A percentile compares a stretch with the other conserved stretches of the same genome.
Evolutionary conservation across 352 stramenopile species (phyloP).

Genomic region (Plasmopara viticola): DNA sequence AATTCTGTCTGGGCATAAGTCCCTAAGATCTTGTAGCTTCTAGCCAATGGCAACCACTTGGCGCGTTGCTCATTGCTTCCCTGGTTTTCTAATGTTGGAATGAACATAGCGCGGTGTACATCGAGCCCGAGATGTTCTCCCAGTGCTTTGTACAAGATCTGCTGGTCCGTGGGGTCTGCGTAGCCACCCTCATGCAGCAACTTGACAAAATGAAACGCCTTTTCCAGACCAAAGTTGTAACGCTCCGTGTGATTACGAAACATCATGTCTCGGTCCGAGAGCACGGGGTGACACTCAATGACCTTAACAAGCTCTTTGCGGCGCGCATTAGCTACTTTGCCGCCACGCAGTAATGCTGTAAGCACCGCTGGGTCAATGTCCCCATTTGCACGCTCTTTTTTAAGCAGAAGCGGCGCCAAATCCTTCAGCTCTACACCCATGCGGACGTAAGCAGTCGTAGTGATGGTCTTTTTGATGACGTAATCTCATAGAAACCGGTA

Average conservation of each 20-base stretch:
- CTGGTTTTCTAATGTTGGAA: slow-evolving; percentile 26
- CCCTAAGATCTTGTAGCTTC: slow-evolving; percentile 22
- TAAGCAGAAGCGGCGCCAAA: slow-evolving; percentile 20
- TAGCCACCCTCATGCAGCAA: slow-evolving; percentile 15
- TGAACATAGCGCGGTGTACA: slow-evolving; percentile 24
- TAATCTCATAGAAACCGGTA: not conserved
- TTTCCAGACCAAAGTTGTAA: slow-evolving; percentile 24
- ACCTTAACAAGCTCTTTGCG: slow-evolving; percentile 18
- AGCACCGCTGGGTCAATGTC: slow-evolving; percentile 18
- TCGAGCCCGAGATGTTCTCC: slow-evolving; percentile 18
- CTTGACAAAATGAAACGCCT: slow-evolving; percentile 22
- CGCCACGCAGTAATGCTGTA: slow-evolving; percentile 13
- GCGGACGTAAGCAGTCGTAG: too few species aligned
- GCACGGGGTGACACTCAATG: slow-evolving; percentile 20
- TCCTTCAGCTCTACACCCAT: slow-evolving; percentile 19
- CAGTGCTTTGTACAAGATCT: slow-evolving; percentile 20
- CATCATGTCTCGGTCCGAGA: slow-evolving; percentile 27
- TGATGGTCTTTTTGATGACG: too few species aligned
- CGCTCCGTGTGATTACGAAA: slow-evolving; percentile 26
- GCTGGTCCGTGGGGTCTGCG: slow-evolving; percentile 14
- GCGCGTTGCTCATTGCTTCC: slow-evolving; percentile 16
- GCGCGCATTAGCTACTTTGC: slow-evolving; percentile 12
- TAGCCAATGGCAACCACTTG: slow-evolving; percentile 24
- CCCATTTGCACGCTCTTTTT: slow-evolving; percentile 19
- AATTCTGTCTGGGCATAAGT: slow-evolving; percentile 29